These are phyloP conservation scores for Globisporangium sylvaticum DNA, from an alignment of 352 stramenopile species.

Conservation along the genomic window DNA sequence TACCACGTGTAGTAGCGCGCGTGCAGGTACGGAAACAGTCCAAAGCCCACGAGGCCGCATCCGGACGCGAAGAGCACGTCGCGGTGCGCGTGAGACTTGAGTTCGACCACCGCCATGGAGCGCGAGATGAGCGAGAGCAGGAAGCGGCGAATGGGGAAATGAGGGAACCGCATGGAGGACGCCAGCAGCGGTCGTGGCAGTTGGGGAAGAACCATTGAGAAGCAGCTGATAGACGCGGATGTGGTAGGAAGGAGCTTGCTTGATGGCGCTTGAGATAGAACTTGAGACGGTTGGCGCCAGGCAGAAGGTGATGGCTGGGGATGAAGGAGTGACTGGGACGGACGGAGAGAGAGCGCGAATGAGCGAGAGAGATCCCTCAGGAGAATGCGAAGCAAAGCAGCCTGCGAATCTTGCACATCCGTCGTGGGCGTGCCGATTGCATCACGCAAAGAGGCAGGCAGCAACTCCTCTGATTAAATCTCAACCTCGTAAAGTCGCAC, in stretches of 20 bases:
- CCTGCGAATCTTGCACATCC: background rate
- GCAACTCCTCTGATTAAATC: background rate
- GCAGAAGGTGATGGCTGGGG: background rate
- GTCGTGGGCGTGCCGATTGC: background rate
- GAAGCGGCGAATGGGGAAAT: background rate
- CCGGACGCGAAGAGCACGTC: conserved; percentile 29
- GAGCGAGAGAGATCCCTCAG: background rate
- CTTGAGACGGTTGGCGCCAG: background rate
- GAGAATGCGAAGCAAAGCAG: background rate
- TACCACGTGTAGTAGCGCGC: conserved; percentile 2
- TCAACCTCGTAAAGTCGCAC: background rate
- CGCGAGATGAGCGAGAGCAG: background rate
- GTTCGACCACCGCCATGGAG: background rate
- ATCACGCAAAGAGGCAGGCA: background rate
- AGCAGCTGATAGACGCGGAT: background rate
- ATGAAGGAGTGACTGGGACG: background rate
- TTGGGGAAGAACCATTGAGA: background rate
- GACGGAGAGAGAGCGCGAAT: background rate
- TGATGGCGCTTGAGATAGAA: background rate
- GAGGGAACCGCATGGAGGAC: background rate
- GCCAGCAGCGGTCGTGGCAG: background rate
- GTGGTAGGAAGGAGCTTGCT: background rate
- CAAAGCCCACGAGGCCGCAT: conserved; percentile 26
- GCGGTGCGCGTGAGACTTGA: conserved; percentile 14
- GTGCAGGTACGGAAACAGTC: conserved; percentile 25